Evolutionary conservation across 2,329 filamentous ascomycete species (phyloP), one percentile per base, ranked within the genome.

Genomic region (Trichoderma koningii): DNA sequence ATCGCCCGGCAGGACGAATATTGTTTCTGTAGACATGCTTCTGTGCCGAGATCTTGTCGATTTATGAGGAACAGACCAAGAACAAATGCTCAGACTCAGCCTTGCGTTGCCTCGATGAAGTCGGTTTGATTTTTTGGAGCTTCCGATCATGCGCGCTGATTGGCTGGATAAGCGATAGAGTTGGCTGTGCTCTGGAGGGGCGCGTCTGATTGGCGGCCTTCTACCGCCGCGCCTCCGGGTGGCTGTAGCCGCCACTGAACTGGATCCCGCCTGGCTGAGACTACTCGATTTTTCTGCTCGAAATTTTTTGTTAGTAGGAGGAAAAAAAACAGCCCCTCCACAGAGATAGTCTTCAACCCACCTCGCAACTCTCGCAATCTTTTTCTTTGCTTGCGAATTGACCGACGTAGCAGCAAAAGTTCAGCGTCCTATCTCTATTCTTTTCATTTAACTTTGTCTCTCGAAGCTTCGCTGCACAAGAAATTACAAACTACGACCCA

Each of bases 1-100:
- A 71, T 97, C 93, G 69, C 95, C 93, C 0, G 95, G 95, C 7
- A 98, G 85, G 67, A 97, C 85, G 68, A 94, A 81, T 53, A 79
- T 79, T n/a, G 82, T 78, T 30, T 86, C 81, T 41, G 83, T 78
- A 26, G 84, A 76, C 87, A 90, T 90, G 14, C 3, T 38, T 38
- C 12, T 41, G 26, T 6, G 55, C 30, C 23, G 23, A 14, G 26
- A 10, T n/a, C 12, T 5, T 34, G 28, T 6, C 15, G 26, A 3
- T 15, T 19, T 21, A 9, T 41, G 15, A 19, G 19, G n/a, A 50
- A 14, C 9, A 60, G 5, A 21, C 28, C 15, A 28, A n/a, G 17
- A n/a, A 41, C 30, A 55, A 55, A 56, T 12, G 53, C n/a, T 61
- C 7, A 7, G 12, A 23, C 30, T 42, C 63, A 63, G 60, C 61